Evolutionary conservation across 371 early-diverging fungal species (phyloP).

Genomic region (Mortierella sp.): DNA sequence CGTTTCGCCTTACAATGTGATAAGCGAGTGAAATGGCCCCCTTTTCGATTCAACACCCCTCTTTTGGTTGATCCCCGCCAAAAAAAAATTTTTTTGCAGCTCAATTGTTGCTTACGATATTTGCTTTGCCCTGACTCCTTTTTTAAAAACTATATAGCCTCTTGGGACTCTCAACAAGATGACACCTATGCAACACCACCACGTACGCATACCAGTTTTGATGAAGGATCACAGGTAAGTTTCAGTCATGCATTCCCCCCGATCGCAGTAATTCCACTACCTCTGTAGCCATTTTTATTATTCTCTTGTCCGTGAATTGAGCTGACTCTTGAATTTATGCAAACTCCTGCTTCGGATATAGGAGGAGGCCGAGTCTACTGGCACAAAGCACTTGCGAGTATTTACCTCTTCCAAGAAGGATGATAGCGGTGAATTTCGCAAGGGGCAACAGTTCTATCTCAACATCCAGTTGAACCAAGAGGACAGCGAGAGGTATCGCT

Average conservation of each 20-base stretch:
- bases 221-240: slow-evolving; percentile 41
- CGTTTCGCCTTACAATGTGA: slow-evolving; percentile 3
- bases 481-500: slow-evolving; percentile 39
- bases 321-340: background rate
- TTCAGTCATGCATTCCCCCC: background rate
- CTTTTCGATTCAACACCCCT: background rate
- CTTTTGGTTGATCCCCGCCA: too few species aligned
- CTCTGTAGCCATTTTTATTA: background rate
- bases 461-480: slow-evolving; percentile 42
- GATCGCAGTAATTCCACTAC: background rate
- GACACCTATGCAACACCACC: slow-evolving; percentile 44
- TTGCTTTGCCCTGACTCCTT: background rate
- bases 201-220: slow-evolving; percentile 43
- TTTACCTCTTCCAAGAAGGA: slow-evolving; percentile 55
- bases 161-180: slow-evolving; percentile 35
- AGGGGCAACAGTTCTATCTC: slow-evolving; percentile 54
- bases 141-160: slow-evolving; percentile 14
- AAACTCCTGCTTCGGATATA: background rate
- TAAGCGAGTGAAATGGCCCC: background rate
- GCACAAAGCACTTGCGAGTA: slow-evolving; percentile 36
- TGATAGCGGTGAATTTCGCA: slow-evolving; percentile 51
- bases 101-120: background rate
- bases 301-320: too few species aligned
- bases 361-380: slow-evolving; percentile 36
- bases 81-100: background rate